These are phyloP conservation scores for Penicillium sp. DNA, from an alignment of 2,329 filamentous ascomycete genomes.

Conservation along the genomic window DNA sequence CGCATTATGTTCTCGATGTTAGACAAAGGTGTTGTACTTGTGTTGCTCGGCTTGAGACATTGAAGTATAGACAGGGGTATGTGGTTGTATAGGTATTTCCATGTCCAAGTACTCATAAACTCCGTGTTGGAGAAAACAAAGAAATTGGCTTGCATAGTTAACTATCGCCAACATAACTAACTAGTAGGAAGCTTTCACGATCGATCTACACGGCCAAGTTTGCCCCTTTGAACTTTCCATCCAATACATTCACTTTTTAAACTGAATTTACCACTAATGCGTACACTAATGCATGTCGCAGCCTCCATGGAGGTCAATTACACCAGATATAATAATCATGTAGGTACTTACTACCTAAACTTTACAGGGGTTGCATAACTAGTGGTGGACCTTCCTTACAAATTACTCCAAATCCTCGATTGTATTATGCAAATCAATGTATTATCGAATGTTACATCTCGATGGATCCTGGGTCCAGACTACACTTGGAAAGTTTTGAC, in stretches of 20 bases:
- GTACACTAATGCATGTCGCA: no score
- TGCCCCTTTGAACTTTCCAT: no score
- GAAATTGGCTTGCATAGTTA: no score
- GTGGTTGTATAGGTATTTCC: background rate
- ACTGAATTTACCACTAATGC: constrained; percentile 23
- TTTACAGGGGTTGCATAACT: no score
- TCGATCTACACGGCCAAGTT: constrained; percentile 10
- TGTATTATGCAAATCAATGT: background rate
- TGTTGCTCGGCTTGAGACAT: constrained; percentile 7
- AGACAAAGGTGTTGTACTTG: constrained; percentile 9
- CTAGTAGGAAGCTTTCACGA: no score
- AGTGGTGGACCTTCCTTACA: no score
- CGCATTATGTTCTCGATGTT: background rate
- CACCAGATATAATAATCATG: constrained; percentile 26
- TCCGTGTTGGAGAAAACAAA: background rate
- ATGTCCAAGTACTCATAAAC: background rate
- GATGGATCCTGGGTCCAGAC: background rate
- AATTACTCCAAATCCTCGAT: no score
- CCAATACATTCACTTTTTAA: constrained; percentile 1
- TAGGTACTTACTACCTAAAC: no score
- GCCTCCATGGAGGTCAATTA: constrained; percentile 23
- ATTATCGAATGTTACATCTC: no score
- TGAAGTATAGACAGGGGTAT: background rate
- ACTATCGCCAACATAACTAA: no score
- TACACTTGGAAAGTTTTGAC: no score